These are phyloP conservation scores for Fusarium redolens DNA, from an alignment of 2,329 filamentous ascomycete genomes.

Conservation along the genomic window DNA sequence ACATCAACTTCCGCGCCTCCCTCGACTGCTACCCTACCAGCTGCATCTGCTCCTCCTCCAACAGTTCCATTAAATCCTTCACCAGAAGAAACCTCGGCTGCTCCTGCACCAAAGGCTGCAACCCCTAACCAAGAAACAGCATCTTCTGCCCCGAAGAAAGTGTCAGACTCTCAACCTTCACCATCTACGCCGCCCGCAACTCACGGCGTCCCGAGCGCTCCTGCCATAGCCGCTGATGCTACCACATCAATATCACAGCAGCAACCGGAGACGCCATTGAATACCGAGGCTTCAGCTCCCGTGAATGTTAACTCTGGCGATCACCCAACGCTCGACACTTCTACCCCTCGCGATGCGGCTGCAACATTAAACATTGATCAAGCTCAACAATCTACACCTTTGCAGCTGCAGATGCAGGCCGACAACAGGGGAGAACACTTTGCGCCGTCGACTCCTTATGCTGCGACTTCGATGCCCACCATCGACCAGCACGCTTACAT, in stretches of 20 bases:
- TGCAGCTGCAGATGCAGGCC: constrained; percentile 30
- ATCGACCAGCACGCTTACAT: constrained; percentile 56
- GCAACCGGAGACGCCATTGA: constrained; percentile 34
- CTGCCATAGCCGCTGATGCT: constrained; percentile 15
- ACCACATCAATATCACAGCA: constrained; percentile 29
- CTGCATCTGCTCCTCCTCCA: constrained; percentile 11
- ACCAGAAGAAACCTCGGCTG: constrained; percentile 6
- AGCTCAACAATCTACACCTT: constrained; percentile 37
- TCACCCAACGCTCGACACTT: constrained; percentile 39
- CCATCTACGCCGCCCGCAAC: constrained; percentile 39
- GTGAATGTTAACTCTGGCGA: constrained; percentile 30
- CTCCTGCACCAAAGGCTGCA: constrained; percentile 10
- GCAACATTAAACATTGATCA: constrained; percentile 17
- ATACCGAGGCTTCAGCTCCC: constrained; percentile 17
- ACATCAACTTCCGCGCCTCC: constrained; percentile 25
- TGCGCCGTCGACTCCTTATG: constrained; percentile 50
- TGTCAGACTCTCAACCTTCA: constrained; percentile 13
- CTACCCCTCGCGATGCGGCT: constrained; percentile 13
- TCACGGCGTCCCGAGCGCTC: constrained; percentile 13
- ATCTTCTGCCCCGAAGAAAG: constrained; percentile 12
- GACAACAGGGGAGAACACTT: constrained; percentile 43
- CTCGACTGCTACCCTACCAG: neutral
- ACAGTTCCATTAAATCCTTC: constrained; percentile 7
- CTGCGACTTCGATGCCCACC: constrained; percentile 47
- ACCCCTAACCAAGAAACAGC: constrained; percentile 8